These are phyloP conservation scores for Aspergillus unguis DNA, from an alignment of 2,329 filamentous ascomycete genomes.

Conservation along the genomic window DNA sequence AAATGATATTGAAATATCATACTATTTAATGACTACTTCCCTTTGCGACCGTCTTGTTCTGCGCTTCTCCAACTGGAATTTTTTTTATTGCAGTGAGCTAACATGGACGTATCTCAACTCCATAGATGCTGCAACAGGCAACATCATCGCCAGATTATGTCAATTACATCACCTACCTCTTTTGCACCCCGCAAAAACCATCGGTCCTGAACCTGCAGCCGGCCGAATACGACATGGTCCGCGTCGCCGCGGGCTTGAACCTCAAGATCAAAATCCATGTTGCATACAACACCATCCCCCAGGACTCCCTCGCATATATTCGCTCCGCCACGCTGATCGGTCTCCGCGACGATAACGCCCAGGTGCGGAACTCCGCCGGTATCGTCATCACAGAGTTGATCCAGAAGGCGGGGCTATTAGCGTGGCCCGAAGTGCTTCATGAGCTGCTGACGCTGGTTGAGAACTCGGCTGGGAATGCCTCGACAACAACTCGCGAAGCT, in stretches of 20 bases:
- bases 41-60: conserved; percentile 6
- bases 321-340: conserved; percentile 74
- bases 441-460: conserved; percentile 75
- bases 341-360: conserved; percentile 74
- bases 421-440: conserved; percentile 86
- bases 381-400: conserved; percentile 94
- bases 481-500: conserved; percentile 77
- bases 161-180: conserved; percentile 92
- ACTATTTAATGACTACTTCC: not conserved
- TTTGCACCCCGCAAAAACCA: conserved; percentile 64
- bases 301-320: conserved; percentile 70
- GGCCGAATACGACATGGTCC: conserved; percentile 68
- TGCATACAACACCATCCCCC: conserved; percentile 71
- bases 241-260: conserved; percentile 86
- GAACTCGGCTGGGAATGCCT: conserved; percentile 66
- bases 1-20: not conserved
- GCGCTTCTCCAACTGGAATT: conserved; percentile 7
- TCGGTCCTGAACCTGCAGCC: conserved; percentile 56
- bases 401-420: conserved; percentile 75
- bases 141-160: conserved; percentile 88
- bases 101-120: conserved; percentile 9
- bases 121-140: conserved; percentile 87
- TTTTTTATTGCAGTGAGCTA: conserved; percentile 14
- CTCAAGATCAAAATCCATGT: conserved; percentile 88
- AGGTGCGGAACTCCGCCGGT: conserved; percentile 85